phyloP scores from a whole-genome alignment of 1,284 basidiomycete species.

The Fomitopsis pinicola region DNA sequence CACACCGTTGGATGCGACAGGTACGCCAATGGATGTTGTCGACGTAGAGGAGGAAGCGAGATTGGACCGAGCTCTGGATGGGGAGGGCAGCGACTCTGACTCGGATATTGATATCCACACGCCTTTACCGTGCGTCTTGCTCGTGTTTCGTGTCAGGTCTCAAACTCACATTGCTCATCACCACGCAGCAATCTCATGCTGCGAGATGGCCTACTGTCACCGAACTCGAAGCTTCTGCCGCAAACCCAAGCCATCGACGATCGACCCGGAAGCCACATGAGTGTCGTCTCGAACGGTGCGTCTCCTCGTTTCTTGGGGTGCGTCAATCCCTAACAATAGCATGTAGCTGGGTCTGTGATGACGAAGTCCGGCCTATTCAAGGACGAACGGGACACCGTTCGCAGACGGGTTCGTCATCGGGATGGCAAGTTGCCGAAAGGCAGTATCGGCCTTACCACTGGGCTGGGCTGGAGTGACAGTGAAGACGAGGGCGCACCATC shows the following conservation, averaged over 20 bases:
- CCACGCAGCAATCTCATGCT: conserved; percentile 64
- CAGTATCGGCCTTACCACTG: conserved; percentile 73
- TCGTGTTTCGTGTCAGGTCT: background rate
- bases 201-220: conserved; percentile 67
- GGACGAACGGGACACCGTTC: conserved; percentile 59
- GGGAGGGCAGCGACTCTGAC: conserved; percentile 47
- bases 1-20: conserved; percentile 20
- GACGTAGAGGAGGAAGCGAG: conserved; percentile 25
- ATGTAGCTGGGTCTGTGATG: conserved; percentile 31
- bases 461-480: conserved; percentile 74
- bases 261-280: conserved; percentile 35
- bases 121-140: conserved; percentile 62
- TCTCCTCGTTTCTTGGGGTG: conserved; percentile 6
- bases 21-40: conserved; percentile 21
- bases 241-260: conserved; percentile 21
- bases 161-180: background rate
- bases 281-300: conserved; percentile 36
- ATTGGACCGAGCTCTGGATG: conserved; percentile 34
- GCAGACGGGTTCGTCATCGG: conserved; percentile 59
- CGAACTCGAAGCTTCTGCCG: conserved; percentile 62
- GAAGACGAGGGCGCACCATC: conserved; percentile 82
- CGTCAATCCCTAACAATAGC: background rate
- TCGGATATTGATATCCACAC: conserved; percentile 76
- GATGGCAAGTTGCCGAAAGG: conserved; percentile 61
- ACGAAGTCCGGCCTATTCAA: conserved; percentile 52